phyloP scores from a whole-genome alignment of 2,329 filamentous ascomycete genomes.

The Pseudogymnoascus sp. region DNA sequence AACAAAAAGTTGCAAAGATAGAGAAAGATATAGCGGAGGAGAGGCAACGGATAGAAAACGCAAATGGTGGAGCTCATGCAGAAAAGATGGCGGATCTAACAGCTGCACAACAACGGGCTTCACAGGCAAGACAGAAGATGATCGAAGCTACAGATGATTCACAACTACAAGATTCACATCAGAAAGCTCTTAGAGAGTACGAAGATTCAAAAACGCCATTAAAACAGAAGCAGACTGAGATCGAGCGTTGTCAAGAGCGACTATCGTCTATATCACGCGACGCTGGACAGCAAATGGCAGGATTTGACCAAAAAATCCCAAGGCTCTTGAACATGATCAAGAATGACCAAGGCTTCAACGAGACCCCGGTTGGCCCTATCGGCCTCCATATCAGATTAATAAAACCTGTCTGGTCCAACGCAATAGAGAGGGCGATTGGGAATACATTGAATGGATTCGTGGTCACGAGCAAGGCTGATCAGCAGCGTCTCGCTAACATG shows the following conservation, averaged over 20 bases:
- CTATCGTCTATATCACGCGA: constrained; percentile 47
- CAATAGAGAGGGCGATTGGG: constrained; percentile 74
- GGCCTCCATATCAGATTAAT: constrained; percentile 68
- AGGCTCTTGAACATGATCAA: constrained; percentile 61
- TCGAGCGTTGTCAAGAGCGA: constrained; percentile 42
- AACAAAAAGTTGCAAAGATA: constrained; percentile 38
- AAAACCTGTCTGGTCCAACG: constrained; percentile 73
- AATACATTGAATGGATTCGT: constrained; percentile 65
- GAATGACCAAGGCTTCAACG: constrained; percentile 58
- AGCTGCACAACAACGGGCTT: constrained; percentile 44
- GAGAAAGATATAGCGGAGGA: constrained; percentile 47
- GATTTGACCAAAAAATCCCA: constrained; percentile 56
- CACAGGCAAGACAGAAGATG: constrained; percentile 36
- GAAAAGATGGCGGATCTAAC: constrained; percentile 52
- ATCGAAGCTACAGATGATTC: constrained; percentile 34
- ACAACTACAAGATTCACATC: constrained; percentile 28
- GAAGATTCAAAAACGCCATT: constrained; percentile 29
- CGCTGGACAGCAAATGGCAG: constrained; percentile 51
- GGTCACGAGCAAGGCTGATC: constrained; percentile 69
- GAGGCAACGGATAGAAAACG: constrained; percentile 52
- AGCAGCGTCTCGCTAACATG: constrained; percentile 55
- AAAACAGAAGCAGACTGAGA: constrained; percentile 43
- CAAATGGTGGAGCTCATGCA: constrained; percentile 61
- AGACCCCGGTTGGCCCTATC: constrained; percentile 74
- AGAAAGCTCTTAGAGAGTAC: constrained; percentile 27